Percentiles rank a stretch among this genome's conserved stretches.
These are phyloP conservation scores for Wickerhamomyces subpelliculosus DNA, from an alignment of 805 yeast genomes.

Conservation along the genomic window DNA sequence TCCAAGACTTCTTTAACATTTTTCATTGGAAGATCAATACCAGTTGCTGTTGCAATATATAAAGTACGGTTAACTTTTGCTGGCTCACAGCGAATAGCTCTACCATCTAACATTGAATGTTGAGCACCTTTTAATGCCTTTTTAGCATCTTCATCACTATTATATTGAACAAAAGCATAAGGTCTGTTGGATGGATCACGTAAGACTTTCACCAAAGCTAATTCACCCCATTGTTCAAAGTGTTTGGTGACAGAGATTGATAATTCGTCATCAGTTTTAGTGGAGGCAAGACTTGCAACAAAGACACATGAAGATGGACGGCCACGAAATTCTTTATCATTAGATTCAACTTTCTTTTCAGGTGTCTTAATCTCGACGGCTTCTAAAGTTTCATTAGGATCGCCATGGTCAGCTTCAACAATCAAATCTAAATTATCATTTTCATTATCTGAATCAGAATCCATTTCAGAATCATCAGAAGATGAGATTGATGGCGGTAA, in stretches of 20 bases:
- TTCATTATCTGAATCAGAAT: constrained; percentile 15
- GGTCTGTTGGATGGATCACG: constrained; percentile 81
- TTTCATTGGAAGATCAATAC: constrained; percentile 20
- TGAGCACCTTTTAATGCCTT: constrained; percentile 65
- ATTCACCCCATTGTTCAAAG: constrained; percentile 64
- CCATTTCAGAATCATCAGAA: constrained; percentile 17
- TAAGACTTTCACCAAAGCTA: constrained; percentile 71
- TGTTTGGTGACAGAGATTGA: constrained; percentile 61
- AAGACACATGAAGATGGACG: constrained; percentile 84
- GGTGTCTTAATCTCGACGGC: constrained; percentile 18
- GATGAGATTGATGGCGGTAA: constrained; percentile 16
- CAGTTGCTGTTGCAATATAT: constrained; percentile 39
- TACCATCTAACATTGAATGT: constrained; percentile 60
- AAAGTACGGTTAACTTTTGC: constrained; percentile 90
- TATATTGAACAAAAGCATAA: constrained; percentile 87
- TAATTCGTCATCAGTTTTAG: constrained; percentile 62
- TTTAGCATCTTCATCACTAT: constrained; percentile 61
- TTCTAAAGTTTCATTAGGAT: constrained; percentile 11
- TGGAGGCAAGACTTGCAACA: constrained; percentile 75
- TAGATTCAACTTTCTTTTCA: constrained; percentile 1
- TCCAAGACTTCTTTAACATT: constrained; percentile 34
- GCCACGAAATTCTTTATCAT: constrained; percentile 30
- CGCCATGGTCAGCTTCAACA: constrained; percentile 7
- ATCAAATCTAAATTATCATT: constrained; percentile 12
- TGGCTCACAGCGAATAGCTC: constrained; percentile 78